phyloP scores from a whole-genome alignment of 192 early-diverging fungal genomes.

The Dissophora globulifera region DNA sequence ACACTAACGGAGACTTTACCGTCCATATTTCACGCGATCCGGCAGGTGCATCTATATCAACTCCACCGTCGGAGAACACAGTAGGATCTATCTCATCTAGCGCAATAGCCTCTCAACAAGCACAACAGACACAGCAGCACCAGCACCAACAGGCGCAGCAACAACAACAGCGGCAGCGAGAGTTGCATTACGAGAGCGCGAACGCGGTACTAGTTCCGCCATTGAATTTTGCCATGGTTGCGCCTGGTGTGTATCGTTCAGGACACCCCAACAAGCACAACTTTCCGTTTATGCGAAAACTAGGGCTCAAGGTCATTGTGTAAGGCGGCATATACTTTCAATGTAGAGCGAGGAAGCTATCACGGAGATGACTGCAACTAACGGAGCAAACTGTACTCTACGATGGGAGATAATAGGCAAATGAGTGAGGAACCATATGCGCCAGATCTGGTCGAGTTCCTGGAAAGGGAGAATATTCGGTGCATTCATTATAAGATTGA shows the following conservation, averaged over 20 bases:
- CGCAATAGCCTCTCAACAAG: background rate
- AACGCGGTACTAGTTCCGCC: conserved; percentile 82
- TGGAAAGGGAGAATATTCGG: conserved; percentile 76
- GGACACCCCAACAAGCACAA: conserved; percentile 93
- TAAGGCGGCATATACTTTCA: conserved; percentile 57
- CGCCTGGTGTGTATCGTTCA: conserved; percentile 91
- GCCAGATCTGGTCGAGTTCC: conserved; percentile 79
- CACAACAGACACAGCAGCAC: conserved; percentile 13
- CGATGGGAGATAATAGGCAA: conserved; percentile 55
- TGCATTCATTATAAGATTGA: conserved; percentile 83
- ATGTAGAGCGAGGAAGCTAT: too few relatives aligned
- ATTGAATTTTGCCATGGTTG: conserved; percentile 95
- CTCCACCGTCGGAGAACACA: background rate
- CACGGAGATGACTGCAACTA: too few relatives aligned
- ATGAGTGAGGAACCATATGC: conserved; percentile 72
- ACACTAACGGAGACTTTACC: background rate
- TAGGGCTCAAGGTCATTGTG: conserved; percentile 89
- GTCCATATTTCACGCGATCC: conserved; percentile 1
- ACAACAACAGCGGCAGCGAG: conserved; percentile 31
- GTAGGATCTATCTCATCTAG: conserved; percentile 13
- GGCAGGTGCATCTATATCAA: background rate
- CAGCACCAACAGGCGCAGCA: conserved; percentile 25
- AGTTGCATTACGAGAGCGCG: conserved; percentile 54
- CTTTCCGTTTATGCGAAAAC: conserved; percentile 88
- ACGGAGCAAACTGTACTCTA: too few relatives aligned